Evolutionary conservation across 306 rosid genomes (phyloP).

Genomic region (Casuarina equisetifolia): DNA sequence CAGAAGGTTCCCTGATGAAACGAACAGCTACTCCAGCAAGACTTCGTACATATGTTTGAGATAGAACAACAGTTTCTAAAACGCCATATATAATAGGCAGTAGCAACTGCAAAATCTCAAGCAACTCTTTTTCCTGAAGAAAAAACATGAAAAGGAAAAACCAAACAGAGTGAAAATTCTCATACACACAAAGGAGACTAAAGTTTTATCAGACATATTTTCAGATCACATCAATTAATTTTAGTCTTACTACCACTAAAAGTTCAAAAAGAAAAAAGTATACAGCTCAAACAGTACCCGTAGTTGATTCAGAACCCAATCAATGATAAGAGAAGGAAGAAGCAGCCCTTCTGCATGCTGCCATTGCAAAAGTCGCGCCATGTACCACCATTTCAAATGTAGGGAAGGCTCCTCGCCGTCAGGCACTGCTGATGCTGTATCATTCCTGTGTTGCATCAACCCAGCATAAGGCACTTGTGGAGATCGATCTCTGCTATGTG

Average conservation of each 20-base stretch:
- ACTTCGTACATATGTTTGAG: conserved; percentile 83
- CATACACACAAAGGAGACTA: background rate
- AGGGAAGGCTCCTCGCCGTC: conserved; percentile 77
- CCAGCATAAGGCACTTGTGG: conserved; percentile 60
- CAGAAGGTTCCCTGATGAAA: conserved; percentile 75
- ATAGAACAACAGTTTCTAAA: conserved; percentile 74
- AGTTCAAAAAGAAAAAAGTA: background rate
- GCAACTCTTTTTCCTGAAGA: conserved; percentile 74
- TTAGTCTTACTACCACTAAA: background rate
- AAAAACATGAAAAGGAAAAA: conserved; percentile 33
- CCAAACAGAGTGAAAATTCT: conserved; percentile 17
- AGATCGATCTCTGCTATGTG: conserved; percentile 61
- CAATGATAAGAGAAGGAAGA: conserved; percentile 81
- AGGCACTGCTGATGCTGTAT: conserved; percentile 46
- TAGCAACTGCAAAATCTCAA: conserved; percentile 80
- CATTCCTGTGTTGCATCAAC: conserved; percentile 54
- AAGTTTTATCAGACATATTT: background rate
- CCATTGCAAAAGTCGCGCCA: conserved; percentile 90
- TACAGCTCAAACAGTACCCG: conserved; percentile 51
- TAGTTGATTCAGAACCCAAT: conserved; percentile 87
- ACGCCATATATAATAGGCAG: conserved; percentile 88
- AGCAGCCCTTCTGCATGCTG: conserved; percentile 87
- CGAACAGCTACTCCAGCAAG: conserved; percentile 78
- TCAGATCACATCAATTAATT: conserved; percentile 15
- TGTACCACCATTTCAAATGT: conserved; percentile 94